Evolutionary conservation across 768 basidiomycete species (phyloP), one percentile per base, ranked within the genome.

Genomic region (Coprinopsis marcescibilis): DNA sequence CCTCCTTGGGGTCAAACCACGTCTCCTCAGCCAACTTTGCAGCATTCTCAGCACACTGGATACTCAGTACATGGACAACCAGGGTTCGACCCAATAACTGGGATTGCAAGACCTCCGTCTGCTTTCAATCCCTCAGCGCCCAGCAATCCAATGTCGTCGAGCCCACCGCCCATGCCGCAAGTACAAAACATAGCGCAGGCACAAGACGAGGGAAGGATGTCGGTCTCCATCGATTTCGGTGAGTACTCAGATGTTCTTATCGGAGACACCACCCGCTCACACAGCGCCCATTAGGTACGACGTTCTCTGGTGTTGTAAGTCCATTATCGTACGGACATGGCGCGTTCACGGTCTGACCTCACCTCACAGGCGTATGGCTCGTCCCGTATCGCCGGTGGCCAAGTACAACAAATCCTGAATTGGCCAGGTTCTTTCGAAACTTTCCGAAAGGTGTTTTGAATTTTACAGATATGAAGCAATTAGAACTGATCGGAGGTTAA

Each of bases 341-440:
- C 15, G 42, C 41, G 10, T 8, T 19, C 8, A 13, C 25, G 8
- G 13, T 48, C 27, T 29, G n/a, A 29, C 27, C n/a, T 20, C 38
- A 46, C 52, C 51, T 19, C 38, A 35, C 37, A 89, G 87, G 87
- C 90, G 0, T 94, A 88, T 57, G 89, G 85, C 5, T 91, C 89
- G 6, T 85, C 89, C 10, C 81, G 90, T 52, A 85, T 91, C 48
- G 78, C 85, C 8, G 77, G 75, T 0, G 91, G 91, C 13, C 73
- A 74, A 52, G 76, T 91, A 3, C 90, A 90, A 53, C 89, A 92
- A 58, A 89, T 93, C 46, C 64, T 93, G 14, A 77, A 77, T 49
- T 93, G 90, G 90, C 89, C 87, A 0, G 88, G 87, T 4, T 85
- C 85, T 2, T 77, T 81, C 52, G 90, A 92, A 64, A 89, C 85